These are phyloP conservation scores for Plenodomus lindquistii DNA, from an alignment of 2,329 filamentous ascomycete genomes.

Conservation along the genomic window DNA sequence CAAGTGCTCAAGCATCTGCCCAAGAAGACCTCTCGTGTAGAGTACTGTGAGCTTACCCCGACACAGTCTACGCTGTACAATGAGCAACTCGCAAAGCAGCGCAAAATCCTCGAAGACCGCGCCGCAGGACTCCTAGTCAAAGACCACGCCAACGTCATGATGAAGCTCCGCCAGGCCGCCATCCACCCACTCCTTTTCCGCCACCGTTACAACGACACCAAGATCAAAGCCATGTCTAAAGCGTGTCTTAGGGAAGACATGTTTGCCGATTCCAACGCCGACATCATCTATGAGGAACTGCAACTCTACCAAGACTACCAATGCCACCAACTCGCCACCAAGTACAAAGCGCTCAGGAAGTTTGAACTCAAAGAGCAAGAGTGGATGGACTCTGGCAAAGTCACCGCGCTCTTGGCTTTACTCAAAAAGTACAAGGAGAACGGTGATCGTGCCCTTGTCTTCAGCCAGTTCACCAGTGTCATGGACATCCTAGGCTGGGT, in stretches of 20 bases:
- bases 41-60: constrained; percentile 78
- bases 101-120: constrained; percentile 63
- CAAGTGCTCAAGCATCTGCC: constrained; percentile 86
- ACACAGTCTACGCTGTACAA: constrained; percentile 76
- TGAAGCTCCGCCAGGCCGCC: constrained; percentile 88
- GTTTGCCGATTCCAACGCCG: constrained; percentile 54
- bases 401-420: constrained; percentile 77
- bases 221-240: constrained; percentile 75
- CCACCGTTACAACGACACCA: constrained; percentile 74
- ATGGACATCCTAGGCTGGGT: constrained; percentile 89
- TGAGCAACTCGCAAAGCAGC: constrained; percentile 65
- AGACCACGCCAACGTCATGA: constrained; percentile 64
- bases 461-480: constrained; percentile 90
- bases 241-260: constrained; percentile 72
- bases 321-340: constrained; percentile 60
- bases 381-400: constrained; percentile 80
- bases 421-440: constrained; percentile 73
- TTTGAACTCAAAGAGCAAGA: constrained; percentile 63
- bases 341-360: constrained; percentile 57
- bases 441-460: constrained; percentile 85
- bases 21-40: constrained; percentile 74
- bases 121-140: constrained; percentile 59
- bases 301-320: constrained; percentile 63
- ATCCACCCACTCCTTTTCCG: constrained; percentile 90
- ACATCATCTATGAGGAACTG: constrained; percentile 60